phyloP scores from a whole-genome alignment of 2,329 filamentous ascomycete species.

The Niveomyces coronatus region DNA sequence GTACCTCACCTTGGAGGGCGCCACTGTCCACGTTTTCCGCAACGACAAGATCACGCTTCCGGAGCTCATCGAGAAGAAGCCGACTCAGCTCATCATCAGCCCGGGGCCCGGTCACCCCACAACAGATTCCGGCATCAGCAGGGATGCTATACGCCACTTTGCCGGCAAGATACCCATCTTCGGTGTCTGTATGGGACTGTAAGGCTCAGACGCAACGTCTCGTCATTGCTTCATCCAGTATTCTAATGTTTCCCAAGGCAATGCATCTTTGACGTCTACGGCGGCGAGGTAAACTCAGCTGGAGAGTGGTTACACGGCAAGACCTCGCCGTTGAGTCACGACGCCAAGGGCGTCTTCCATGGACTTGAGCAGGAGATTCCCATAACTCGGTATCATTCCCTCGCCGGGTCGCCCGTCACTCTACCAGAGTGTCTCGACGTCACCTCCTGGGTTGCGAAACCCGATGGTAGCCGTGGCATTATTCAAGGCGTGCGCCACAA shows the following conservation, averaged over 20 bases:
- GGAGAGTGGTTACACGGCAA: conserved; percentile 97
- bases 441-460: conserved; percentile 75
- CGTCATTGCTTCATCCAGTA: not conserved
- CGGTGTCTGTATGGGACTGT: conserved; percentile 98
- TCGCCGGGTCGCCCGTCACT: conserved; percentile 83
- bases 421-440: conserved; percentile 80
- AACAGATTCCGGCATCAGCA: conserved; percentile 87
- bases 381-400: conserved; percentile 91
- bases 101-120: conserved; percentile 89
- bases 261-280: conserved; percentile 92
- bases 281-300: conserved; percentile 81
- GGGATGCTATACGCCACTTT: conserved; percentile 83
- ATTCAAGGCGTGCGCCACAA: conserved; percentile 98
- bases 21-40: conserved; percentile 76
- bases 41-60: conserved; percentile 88
- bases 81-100: conserved; percentile 89
- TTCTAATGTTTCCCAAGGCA: conserved; percentile 44
- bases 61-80: conserved; percentile 70
- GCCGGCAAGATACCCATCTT: conserved; percentile 89
- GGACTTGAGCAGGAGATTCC: conserved; percentile 71
- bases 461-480: conserved; percentile 68
- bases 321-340: conserved; percentile 82
- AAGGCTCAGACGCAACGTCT: conserved; percentile 27
- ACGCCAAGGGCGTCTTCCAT: conserved; percentile 82
- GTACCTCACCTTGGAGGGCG: conserved; percentile 92